Base-by-base conservation (phyloP, 768 basidiomycete genomes). In the Arthromyces matolae region DNA sequence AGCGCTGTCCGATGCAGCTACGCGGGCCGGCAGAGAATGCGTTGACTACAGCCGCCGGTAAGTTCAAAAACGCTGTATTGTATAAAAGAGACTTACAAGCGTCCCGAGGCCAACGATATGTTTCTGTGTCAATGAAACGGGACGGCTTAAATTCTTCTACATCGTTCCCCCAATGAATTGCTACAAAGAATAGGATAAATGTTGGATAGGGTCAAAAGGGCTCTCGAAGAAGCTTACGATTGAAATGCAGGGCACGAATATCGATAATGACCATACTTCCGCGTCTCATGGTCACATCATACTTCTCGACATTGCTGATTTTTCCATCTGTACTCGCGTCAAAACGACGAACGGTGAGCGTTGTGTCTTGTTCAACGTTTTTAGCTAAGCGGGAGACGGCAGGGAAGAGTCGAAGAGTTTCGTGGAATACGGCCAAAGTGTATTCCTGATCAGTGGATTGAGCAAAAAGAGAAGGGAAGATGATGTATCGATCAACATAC, bases 91-190 rank as follows among this genome's bases (percentile, higher is more conserved):
- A 41, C 75, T 36, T 47, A 75, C 76, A 77, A 12, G 74, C 77
- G 45, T 77, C 67, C 19, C 78, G 70, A 12, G 76, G 78, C 77
- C 77, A 80, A 24, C 66, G 65, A 45, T 79, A 78, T 1, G 66
- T 60, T 5, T 68, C 68, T 0, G 73, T 77, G 42, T 79, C 77
- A 22, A 80, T 64, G 56, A 79, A 80, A 0, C 74, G 69, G 36
- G 75, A 73, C 0, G 77, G 77, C 37, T 61, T 76, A 64, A 77
- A 80, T 16, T 69, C 66, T 8, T 50, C 59, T 0, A 47, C 64
- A 43, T 79, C 76, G 10, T 65, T 57, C 5, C 78, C 78, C 78
- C 78, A 79, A 37, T 75, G 66, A 14, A 75, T 60, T 3, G 73
- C 78, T 80, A n/a, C n/a, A n/a, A 36, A 38, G 3, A 1, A 18